Conservation (phyloP, 768 basidiomycete genomes). For the Lentinus tigrinus region DNA sequence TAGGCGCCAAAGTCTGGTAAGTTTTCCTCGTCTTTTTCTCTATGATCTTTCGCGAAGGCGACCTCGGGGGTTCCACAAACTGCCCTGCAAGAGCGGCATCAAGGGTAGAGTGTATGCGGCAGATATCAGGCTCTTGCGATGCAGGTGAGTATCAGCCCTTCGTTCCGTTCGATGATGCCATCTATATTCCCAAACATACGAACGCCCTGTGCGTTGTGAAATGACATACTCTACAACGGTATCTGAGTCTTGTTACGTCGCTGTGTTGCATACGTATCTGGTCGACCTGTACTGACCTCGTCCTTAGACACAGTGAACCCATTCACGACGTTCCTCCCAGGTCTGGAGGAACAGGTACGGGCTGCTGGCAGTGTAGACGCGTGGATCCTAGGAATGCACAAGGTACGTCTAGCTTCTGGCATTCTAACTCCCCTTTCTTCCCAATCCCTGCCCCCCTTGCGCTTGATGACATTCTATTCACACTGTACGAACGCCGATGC, state of each 20-base stretch:
- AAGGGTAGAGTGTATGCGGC: too few species aligned
- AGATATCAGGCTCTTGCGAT: not conserved
- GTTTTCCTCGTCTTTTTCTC: too few species aligned
- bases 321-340: not conserved
- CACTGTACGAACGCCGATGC: slow-evolving; percentile 66
- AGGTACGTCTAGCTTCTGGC: slow-evolving; percentile 7
- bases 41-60: too few species aligned
- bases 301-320: not conserved
- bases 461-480: slow-evolving; percentile 48
- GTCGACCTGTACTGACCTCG: slow-evolving; percentile 11
- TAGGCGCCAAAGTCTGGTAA: too few species aligned
- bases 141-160: slow-evolving; percentile 5
- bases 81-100: too few species aligned
- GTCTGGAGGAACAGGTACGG: too few species aligned
- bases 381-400: slow-evolving; percentile 13
- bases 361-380: not conserved
- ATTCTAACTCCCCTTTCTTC: not conserved
- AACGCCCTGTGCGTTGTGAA: slow-evolving; percentile 22
- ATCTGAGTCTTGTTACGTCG: slow-evolving; percentile 17
- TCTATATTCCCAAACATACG: slow-evolving; percentile 26
- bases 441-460: slow-evolving; percentile 48
- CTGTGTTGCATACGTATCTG: not conserved
- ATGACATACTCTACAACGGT: slow-evolving; percentile 25
- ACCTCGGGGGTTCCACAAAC: too few species aligned
- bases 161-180: slow-evolving; percentile 13